phyloP scores from a whole-genome alignment of 192 early-diverging fungal genomes.

The Borealophlyctis nickersoniae region DNA sequence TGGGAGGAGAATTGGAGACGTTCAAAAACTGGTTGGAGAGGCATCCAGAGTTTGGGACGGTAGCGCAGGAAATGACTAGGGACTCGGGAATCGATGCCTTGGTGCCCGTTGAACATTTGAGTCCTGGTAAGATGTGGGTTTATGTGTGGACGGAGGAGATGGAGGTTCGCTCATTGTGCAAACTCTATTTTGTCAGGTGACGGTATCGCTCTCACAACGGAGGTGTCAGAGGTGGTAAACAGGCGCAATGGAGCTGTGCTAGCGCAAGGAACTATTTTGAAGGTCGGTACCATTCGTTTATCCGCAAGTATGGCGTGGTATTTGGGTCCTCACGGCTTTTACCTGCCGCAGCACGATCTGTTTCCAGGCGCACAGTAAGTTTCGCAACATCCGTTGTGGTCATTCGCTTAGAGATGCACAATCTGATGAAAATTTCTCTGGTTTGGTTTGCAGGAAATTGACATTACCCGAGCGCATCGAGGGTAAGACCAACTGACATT shows the following conservation, averaged over 20 bases:
- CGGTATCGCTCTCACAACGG: constrained; percentile 55
- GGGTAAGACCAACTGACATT: constrained; percentile 3
- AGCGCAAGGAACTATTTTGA: constrained; percentile 57
- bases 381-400: no score
- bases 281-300: constrained; percentile 26
- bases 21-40: constrained; percentile 55
- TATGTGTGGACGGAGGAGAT: no score
- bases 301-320: not conserved
- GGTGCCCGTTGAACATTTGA: constrained; percentile 37
- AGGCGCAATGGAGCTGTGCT: constrained; percentile 53
- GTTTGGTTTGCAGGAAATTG: no score
- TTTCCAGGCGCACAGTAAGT: constrained; percentile 66
- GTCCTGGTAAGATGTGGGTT: constrained; percentile 39
- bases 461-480: constrained; percentile 55
- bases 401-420: no score
- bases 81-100: constrained; percentile 24
- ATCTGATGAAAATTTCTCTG: no score
- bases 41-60: constrained; percentile 52
- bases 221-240: constrained; percentile 55
- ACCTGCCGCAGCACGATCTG: constrained; percentile 43
- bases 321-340: constrained; percentile 3
- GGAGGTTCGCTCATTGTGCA: no score
- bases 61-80: constrained; percentile 41
- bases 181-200: constrained; percentile 38
- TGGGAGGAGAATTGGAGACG: constrained; percentile 26